Base-by-base conservation (phyloP, 305 asterid species). In the Solanum hybrid region DNA sequence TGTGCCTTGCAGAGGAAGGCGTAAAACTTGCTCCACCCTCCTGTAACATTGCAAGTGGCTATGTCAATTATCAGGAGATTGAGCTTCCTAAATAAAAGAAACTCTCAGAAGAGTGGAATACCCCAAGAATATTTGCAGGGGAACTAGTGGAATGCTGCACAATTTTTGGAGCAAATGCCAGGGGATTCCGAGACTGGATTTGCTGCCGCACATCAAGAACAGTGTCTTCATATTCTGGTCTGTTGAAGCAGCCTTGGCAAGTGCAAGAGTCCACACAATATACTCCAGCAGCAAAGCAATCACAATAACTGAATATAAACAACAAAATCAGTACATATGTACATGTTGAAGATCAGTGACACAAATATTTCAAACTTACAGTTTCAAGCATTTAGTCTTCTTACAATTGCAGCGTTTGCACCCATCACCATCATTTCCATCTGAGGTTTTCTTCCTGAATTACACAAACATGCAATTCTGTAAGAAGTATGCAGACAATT, bases 401-500 rank as follows among this genome's bases (percentile, higher is more conserved):
- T 93, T 96, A 92, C 99, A 96, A 87, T 95, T 95, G 95, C 99
- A 96, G 85, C 94, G 95, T 88, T 94, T 94, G 92, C 97, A 92
- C 90, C 95, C 95, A 90, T 91, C 92, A 71, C 92, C 90, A 78
- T 88, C 95, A 89, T 38, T 86, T 89, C 91, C 79, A 88, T 93
- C 93, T 9, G 91, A 89, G 88, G 91, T 89, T 89, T 91, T 93
- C 90, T 91, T 94, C 92, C 98, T 96, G 95, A 35, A 90, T 89
- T 80, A 79, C 29, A n/a, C 69, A 91, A 88, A 90, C 69, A 89
- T 89, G 75, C 51, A 84, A 88, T 85, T 89, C 87, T 45, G 86
- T 80, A 51, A 86, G 15, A 87, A 87, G 80, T 26, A 32, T 36
- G 69, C 22, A 81, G 71, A 87, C 78, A 87, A 78, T 38, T 31